Evolutionary conservation across 139 green algal species (phyloP), one percentile per base, ranked within the genome.

Genomic region (Auxenochlorella pyrenoidosa): DNA sequence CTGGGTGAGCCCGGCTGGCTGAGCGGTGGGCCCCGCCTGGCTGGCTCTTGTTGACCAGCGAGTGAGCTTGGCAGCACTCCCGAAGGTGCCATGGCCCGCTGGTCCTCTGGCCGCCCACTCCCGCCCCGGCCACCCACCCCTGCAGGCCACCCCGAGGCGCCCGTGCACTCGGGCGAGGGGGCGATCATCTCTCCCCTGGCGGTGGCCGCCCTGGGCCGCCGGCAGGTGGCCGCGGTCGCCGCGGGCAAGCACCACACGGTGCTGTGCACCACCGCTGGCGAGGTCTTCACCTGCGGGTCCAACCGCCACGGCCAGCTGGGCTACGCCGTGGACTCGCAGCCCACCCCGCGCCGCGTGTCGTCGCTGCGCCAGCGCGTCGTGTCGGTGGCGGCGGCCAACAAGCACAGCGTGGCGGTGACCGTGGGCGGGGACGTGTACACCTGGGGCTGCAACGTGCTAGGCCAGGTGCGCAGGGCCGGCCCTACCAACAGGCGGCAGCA

Each of bases 201-300:
- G 43, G 92, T 97, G 43, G 63, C 85, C 18, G 83, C 83, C 5
- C 85, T 96, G 75, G 89, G 83, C 32, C 68, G 73, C 18, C 66
- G 81, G 5, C 81, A 81, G 22, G 84, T 90, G 70, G 75, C 90
- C 58, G 83, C 71, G 22, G 89, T 95, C 63, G 93, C 96, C 18
- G 94, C 94, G 0, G 95, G 88, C 79, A 99, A 99, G 95, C 94
- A 98, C 88, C 97, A 99, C 93, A 98, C 95, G 41, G 84, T 98
- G 58, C 95, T 94, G 16, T 90, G 93, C 82, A 96, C 95, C 15
- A 86, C 68, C 6, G 88, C 87, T 0, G 97, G 96, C 18, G 96
- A 98, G 88, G 91, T 99, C 58, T 97, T 88, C 63, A 94, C 87
- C 16, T 97, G 94, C 91, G 96, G 96, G 40, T 90, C 58, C 75